Evolutionary conservation across 2,329 filamentous ascomycete species (phyloP).

Genomic region (Talaromyces sp.): DNA sequence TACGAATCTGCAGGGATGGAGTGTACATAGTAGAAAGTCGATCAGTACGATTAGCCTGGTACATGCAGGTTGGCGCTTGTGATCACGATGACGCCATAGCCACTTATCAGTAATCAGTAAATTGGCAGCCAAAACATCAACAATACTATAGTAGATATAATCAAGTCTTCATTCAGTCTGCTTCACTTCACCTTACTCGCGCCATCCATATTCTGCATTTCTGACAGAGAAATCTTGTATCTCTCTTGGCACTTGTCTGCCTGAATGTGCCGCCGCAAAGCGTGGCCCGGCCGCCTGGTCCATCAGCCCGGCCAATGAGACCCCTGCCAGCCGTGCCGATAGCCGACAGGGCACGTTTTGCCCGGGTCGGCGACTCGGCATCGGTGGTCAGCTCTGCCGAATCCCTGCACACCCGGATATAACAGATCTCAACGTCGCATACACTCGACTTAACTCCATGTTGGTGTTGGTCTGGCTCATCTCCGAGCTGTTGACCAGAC

Average conservation of each 20-base stretch:
- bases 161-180: background rate
- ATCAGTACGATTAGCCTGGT: too few relatives aligned
- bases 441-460: background rate
- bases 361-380: too few relatives aligned
- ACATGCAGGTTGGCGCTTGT: too few relatives aligned
- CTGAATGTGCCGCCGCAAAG: background rate
- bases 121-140: too few relatives aligned
- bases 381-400: background rate
- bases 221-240: background rate
- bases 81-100: slow-evolving; percentile 3
- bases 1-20: background rate
- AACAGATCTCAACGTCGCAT: background rate
- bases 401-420: background rate
- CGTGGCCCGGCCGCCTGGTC: background rate
- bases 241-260: background rate
- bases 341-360: background rate
- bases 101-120: background rate
- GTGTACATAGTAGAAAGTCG: background rate
- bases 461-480: background rate
- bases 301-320: background rate
- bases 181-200: too few relatives aligned
- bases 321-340: background rate
- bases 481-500: background rate
- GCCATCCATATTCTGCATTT: background rate
- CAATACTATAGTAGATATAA: background rate